Base-by-base conservation (phyloP, 305 asterid genomes). In the Fraxinus angustifolia region DNA sequence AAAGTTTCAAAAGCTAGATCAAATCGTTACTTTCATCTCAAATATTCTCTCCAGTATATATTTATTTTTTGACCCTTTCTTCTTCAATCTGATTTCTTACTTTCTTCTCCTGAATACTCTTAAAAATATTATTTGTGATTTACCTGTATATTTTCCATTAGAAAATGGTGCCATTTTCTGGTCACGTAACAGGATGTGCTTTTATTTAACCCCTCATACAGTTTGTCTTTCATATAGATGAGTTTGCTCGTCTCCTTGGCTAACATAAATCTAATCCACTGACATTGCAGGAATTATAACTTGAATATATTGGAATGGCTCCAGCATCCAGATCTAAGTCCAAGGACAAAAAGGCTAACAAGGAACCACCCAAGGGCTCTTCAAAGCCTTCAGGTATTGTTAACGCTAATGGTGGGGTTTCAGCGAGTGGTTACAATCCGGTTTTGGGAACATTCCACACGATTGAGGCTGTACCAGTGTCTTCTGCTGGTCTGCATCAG, bases 241-340 rank as follows among this genome's bases (percentile, higher is more conserved):
- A 40, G 67, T 76, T 76, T 17, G 36, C 70, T 48, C 76, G 21
- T 76, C 40, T 67, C 79, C 76, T 70, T 75, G 21, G 53, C 76
- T 79, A 76, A 86, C 80, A 78, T 75, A 23, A 56, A 65, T 70
- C 78, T 85, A 65, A 60, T 81, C 79, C 85, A 75, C 75, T 38
- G 8, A 2, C 79, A 34, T 70, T 85, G 81, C 85, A 88, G 95
- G 78, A 74, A 58, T 83, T 81, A 38, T 42, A 82, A 82, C n/a
- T 77, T 80, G 78, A 82, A 82, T 73, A 85, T 70, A n/a, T 53
- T 53, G 26, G 23, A 53, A 53, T 53, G 65, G 65, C 65, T 53
- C 65, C 65, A 53, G 65, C 65, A 53, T 53, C 65, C 65, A 53
- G 65, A 53, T 53, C 65, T 53, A 53, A 53, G 26, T 53, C 65